Percentiles rank a stretch among this genome's conserved stretches.
These are phyloP conservation scores for Saccharomyces jurei DNA, from an alignment of 805 yeast genomes.

Conservation along the genomic window DNA sequence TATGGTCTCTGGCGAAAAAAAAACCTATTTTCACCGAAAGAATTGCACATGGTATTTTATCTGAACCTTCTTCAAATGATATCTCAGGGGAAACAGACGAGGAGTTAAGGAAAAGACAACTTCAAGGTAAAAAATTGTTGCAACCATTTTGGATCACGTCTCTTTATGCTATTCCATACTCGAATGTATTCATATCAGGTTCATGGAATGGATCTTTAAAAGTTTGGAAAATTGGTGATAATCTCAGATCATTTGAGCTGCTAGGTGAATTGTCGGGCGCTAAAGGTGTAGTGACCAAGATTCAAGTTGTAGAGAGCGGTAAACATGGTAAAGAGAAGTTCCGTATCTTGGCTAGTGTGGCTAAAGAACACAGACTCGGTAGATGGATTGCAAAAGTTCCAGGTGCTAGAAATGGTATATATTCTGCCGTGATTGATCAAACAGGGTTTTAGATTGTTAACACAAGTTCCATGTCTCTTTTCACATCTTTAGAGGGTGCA, in stretches of 20 bases:
- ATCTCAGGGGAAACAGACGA: slow-evolving; percentile 45
- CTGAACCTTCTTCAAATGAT: slow-evolving; percentile 40
- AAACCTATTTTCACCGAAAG: slow-evolving; percentile 69
- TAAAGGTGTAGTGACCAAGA: slow-evolving; percentile 61
- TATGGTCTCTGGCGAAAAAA: slow-evolving; percentile 89
- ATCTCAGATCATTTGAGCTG: slow-evolving; percentile 49
- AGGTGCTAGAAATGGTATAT: slow-evolving; percentile 70
- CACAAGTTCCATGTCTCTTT: not conserved
- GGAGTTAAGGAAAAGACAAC: slow-evolving; percentile 35
- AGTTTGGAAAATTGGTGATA: slow-evolving; percentile 69
- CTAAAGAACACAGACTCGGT: slow-evolving; percentile 84
- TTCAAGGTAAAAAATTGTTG: slow-evolving; percentile 45
- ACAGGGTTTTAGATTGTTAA: slow-evolving; percentile 22
- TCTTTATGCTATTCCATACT: slow-evolving; percentile 71
- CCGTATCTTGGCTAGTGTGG: slow-evolving; percentile 55
- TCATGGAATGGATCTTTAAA: slow-evolving; percentile 76
- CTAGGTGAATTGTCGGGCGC: slow-evolving; percentile 52
- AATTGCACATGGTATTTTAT: slow-evolving; percentile 68
- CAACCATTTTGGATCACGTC: slow-evolving; percentile 85
- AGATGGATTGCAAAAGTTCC: slow-evolving; percentile 65
- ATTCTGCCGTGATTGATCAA: slow-evolving; percentile 42
- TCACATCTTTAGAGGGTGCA: not conserved
- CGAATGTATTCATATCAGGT: slow-evolving; percentile 79
- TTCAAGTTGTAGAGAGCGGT: slow-evolving; percentile 48
- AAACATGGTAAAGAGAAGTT: slow-evolving; percentile 44